Conservation (phyloP, 352 stramenopile genomes). For the Thraustochytrium striatum region DNA sequence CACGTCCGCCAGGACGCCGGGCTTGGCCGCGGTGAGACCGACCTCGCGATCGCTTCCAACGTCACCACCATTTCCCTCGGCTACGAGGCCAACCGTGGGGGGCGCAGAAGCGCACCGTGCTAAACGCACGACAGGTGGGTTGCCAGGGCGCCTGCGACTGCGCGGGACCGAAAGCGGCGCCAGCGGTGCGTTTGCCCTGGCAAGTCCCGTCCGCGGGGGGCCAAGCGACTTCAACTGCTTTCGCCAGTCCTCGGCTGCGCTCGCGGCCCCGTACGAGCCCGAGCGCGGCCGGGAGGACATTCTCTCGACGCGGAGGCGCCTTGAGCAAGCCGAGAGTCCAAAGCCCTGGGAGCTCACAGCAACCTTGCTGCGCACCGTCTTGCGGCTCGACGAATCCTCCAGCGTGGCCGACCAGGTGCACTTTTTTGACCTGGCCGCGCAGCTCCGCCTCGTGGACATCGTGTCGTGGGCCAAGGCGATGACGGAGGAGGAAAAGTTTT, state of each 20-base stretch:
- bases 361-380: constrained; percentile 3
- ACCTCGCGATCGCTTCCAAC: constrained; percentile 2
- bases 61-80: not conserved
- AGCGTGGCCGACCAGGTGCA: not conserved
- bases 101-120: constrained; percentile 18
- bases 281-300: constrained; percentile 20
- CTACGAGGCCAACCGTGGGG: constrained; percentile 15
- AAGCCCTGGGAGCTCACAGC: constrained; percentile 36
- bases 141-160: no score
- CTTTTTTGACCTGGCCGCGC: constrained; percentile 23
- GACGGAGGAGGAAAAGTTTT: constrained; percentile 25
- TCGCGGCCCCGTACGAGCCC: not conserved
- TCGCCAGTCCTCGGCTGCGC: not conserved
- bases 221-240: no score
- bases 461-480: not conserved
- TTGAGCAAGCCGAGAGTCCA: not conserved
- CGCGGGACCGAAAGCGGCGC: no score
- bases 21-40: not conserved
- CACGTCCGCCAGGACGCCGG: not conserved
- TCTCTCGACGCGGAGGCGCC: not conserved
- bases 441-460: constrained; percentile 34
- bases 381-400: not conserved
- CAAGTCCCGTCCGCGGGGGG: no score
- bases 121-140: not conserved
- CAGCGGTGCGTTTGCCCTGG: no score